phyloP scores from a whole-genome alignment of 169 alveolate genomes.

The Plasmodium malariae region DNA sequence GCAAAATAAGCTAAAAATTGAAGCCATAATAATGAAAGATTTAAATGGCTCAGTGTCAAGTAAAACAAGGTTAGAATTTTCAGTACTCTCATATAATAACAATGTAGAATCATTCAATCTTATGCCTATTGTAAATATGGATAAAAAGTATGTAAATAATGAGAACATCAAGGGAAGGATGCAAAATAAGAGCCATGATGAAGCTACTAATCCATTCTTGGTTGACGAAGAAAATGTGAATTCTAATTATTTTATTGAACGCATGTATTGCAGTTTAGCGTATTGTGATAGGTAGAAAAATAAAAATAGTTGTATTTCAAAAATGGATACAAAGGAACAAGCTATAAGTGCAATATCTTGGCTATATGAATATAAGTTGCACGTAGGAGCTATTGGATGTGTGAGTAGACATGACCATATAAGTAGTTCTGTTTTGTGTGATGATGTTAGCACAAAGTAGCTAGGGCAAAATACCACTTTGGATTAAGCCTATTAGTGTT shows the following conservation, averaged over 20 bases:
- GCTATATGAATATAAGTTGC: constrained; percentile 11
- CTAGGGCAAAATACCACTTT: neutral
- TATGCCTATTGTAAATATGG: no score
- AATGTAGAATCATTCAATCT: no score
- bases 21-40: no score
- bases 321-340: constrained; percentile 12
- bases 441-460: neutral
- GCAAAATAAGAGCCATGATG: no score
- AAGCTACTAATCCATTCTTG: no score
- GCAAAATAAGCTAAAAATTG: no score
- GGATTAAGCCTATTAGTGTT: neutral
- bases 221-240: neutral
- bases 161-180: no score
- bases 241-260: neutral
- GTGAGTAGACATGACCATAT: neutral
- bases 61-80: no score
- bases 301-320: neutral
- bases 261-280: neutral
- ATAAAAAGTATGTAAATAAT: no score
- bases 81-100: no score
- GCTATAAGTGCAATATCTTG: constrained; percentile 7
- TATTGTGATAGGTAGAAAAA: constrained; percentile 11
- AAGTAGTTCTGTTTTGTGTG: neutral
- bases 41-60: no score
- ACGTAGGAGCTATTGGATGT: constrained; percentile 13